Percentiles rank a stretch among this genome's conserved stretches.
These are phyloP conservation scores for Mycena kentingensis DNA, from an alignment of 768 basidiomycete genomes.

Conservation along the genomic window DNA sequence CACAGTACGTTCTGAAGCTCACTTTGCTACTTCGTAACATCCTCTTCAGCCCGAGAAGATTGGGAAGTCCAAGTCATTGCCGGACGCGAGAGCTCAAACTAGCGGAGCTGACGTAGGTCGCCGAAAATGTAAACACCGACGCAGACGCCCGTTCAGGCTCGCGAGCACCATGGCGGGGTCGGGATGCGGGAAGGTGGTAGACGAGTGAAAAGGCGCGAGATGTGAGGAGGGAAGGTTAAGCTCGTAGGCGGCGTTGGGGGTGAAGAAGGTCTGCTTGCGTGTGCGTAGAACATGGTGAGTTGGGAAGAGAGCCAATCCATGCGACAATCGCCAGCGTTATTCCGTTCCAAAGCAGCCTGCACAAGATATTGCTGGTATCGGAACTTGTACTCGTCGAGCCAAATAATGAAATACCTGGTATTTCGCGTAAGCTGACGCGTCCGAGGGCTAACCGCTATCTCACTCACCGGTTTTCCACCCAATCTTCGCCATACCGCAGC, in stretches of 20 bases:
- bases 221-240: conserved; percentile 69
- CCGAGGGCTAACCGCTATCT: background rate
- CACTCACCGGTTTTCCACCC: conserved; percentile 72
- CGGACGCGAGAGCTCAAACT: conserved; percentile 75
- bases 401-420: conserved; percentile 73
- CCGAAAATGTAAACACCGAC: conserved; percentile 80
- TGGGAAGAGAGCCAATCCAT: conserved; percentile 47
- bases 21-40: background rate
- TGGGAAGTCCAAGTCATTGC: conserved; percentile 73
- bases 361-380: conserved; percentile 48
- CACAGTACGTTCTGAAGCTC: conserved; percentile 62
- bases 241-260: conserved; percentile 69
- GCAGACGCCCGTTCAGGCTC: conserved; percentile 69
- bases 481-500: conserved; percentile 74
- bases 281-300: conserved; percentile 73
- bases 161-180: conserved; percentile 66
- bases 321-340: conserved; percentile 33
- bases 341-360: conserved; percentile 35
- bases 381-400: conserved; percentile 72
- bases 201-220: conserved; percentile 58
- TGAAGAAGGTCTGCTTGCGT: conserved; percentile 81
- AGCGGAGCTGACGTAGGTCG: conserved; percentile 74
- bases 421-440: conserved; percentile 14
- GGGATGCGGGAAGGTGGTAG: conserved; percentile 52
- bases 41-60: conserved; percentile 78